A percentile compares a stretch with the other conserved stretches of the same genome.
Conservation (phyloP, 2,329 filamentous ascomycete species). For the Diaporthe eres region DNA sequence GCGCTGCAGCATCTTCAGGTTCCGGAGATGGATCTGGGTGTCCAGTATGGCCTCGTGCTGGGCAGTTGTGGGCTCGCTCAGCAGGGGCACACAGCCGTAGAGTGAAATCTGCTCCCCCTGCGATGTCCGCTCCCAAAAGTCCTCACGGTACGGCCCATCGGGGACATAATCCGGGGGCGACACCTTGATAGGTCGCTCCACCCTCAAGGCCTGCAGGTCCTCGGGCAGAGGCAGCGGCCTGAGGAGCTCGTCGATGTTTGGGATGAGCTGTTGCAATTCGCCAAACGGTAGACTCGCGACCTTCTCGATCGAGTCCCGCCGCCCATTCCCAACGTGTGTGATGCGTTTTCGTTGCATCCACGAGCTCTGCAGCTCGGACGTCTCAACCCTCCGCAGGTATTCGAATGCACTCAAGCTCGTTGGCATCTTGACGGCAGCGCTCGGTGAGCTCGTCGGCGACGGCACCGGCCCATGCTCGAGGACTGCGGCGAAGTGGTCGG, state of each 20-base stretch:
- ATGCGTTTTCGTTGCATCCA: constrained; percentile 49
- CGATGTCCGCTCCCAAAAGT: constrained; percentile 52
- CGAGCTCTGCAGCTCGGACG: constrained; percentile 50
- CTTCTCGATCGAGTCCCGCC: constrained; percentile 37
- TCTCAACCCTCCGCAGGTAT: constrained; percentile 51
- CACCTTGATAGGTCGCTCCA: constrained; percentile 41
- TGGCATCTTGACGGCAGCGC: constrained; percentile 35
- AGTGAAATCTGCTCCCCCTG: constrained; percentile 48
- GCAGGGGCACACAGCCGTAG: constrained; percentile 51
- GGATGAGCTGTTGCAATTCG: constrained; percentile 46
- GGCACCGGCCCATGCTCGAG: constrained; percentile 50
- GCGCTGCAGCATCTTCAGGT: constrained; percentile 51
- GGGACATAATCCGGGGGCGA: constrained; percentile 46
- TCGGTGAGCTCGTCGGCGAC: constrained; percentile 23
- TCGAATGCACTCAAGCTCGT: constrained; percentile 53
- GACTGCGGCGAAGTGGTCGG: constrained; percentile 53
- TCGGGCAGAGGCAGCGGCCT: constrained; percentile 40
- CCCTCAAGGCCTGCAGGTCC: constrained; percentile 41
- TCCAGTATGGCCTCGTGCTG: constrained; percentile 51
- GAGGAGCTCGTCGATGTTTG: constrained; percentile 46
- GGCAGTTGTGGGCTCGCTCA: constrained; percentile 46
- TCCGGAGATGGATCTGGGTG: constrained; percentile 50
- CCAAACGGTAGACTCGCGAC: constrained; percentile 45
- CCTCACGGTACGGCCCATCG: constrained; percentile 45
- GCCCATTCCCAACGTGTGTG: constrained; percentile 42